Conservation (phyloP, 352 stramenopile species). For the Thraustochytrium sp. region DNA sequence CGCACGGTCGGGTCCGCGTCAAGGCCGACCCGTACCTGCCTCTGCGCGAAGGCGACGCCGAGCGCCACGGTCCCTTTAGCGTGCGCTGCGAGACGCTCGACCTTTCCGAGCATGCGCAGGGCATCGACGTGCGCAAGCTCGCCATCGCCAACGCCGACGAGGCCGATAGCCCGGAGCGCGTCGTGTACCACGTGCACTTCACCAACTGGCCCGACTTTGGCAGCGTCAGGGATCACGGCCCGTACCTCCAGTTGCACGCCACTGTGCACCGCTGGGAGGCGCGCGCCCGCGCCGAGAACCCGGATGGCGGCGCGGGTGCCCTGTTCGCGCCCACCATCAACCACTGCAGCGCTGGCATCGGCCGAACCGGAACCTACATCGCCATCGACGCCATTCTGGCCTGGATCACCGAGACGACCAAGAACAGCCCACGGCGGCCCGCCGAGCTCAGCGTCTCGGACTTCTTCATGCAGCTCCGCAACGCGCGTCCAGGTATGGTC, state of each 20-base stretch:
- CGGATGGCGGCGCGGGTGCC: neutral
- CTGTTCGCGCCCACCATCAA: neutral
- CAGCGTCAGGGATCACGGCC: conserved; percentile 18
- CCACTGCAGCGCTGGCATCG: conserved; percentile 42
- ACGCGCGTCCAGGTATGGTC: conserved; percentile 31
- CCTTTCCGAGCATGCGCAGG: neutral
- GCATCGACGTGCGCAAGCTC: neutral
- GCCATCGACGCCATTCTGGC: conserved; percentile 17
- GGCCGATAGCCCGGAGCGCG: neutral
- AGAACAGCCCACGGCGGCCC: neutral
- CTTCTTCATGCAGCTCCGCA: conserved; percentile 14
- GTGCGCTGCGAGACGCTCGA: neutral
- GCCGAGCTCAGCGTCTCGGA: neutral
- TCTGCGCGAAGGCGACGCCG: neutral
- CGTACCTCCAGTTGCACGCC: conserved; percentile 9
- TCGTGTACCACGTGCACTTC: conserved; percentile 30
- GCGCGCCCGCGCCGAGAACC: neutral
- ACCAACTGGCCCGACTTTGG: conserved; percentile 40
- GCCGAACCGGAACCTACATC: conserved; percentile 39
- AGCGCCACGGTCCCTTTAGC: neutral
- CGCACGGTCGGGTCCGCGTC: neutral
- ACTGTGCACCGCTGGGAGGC: neutral
- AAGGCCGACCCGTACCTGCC: conserved; percentile 37
- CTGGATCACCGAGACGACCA: neutral
- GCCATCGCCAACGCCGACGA: neutral